These are phyloP conservation scores for Trichomonas gallinae DNA, from an alignment of 208 protist species.

Conservation along the genomic window DNA sequence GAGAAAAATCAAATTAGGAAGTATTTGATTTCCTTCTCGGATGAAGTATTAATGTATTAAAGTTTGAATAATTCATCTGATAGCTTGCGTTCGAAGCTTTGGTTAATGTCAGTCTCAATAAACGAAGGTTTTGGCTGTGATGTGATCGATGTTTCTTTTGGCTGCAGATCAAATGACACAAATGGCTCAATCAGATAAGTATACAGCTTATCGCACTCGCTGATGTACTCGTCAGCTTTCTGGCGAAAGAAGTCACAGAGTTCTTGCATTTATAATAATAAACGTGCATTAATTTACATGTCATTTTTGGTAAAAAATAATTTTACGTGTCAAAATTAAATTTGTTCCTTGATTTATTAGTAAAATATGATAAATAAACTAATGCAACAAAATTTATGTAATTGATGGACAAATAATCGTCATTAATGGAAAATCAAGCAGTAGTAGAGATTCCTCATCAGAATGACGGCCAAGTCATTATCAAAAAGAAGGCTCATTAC, in stretches of 20 bases:
- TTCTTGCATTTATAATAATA: not conserved
- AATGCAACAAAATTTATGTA: no score
- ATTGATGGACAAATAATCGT: no score
- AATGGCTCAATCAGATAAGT: not conserved
- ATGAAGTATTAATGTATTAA: not conserved
- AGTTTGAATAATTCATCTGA: not conserved
- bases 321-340: no score
- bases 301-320: no score
- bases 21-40: no score
- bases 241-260: not conserved
- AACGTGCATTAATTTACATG: no score
- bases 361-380: no score
- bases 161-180: not conserved
- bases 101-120: not conserved
- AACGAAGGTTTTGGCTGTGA: not conserved
- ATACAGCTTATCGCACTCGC: not conserved
- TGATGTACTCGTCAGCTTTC: not conserved
- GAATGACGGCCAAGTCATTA: not conserved
- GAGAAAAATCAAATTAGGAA: no score
- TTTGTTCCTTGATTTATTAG: no score
- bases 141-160: not conserved
- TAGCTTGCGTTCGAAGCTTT: not conserved
- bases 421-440: not conserved
- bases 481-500: not conserved
- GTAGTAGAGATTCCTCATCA: not conserved